Conservation (phyloP, 345 rosid genomes). For the Lepidium aucheri region DNA sequence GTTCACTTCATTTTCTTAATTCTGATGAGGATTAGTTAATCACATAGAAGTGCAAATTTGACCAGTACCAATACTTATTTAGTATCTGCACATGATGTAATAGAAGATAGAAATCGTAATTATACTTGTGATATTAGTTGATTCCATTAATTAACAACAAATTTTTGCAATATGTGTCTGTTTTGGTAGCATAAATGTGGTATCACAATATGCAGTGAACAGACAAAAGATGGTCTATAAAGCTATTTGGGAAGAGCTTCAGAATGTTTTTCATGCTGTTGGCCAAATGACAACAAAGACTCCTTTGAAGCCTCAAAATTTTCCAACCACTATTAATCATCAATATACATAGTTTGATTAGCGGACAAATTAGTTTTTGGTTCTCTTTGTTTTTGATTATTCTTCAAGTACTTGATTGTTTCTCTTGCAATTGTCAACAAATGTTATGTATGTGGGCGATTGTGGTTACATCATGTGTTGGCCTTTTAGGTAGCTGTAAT, state of each 20-base stretch:
- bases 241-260: slow-evolving; percentile 99
- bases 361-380: not conserved
- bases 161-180: not conserved
- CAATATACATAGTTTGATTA: not conserved
- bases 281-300: slow-evolving; percentile 91
- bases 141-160: not conserved
- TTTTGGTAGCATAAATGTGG: slow-evolving; percentile 71
- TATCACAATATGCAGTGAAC: slow-evolving; percentile 77
- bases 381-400: not conserved
- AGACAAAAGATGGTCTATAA: slow-evolving; percentile 97
- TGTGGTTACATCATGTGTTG: too few species aligned
- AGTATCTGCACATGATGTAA: not conserved
- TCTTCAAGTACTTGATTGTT: not conserved
- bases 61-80: not conserved
- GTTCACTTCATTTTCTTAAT: not conserved
- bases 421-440: not conserved
- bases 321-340: not conserved
- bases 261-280: slow-evolving; percentile 86
- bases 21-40: not conserved
- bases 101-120: not conserved
- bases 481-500: too few species aligned
- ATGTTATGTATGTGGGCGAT: too few species aligned
- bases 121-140: not conserved
- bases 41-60: not conserved
- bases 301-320: slow-evolving; percentile 33